Evolutionary conservation across 139 green algal species (phyloP), one percentile per base, ranked within the genome.

Genomic region (Helicosporidium sp.): DNA sequence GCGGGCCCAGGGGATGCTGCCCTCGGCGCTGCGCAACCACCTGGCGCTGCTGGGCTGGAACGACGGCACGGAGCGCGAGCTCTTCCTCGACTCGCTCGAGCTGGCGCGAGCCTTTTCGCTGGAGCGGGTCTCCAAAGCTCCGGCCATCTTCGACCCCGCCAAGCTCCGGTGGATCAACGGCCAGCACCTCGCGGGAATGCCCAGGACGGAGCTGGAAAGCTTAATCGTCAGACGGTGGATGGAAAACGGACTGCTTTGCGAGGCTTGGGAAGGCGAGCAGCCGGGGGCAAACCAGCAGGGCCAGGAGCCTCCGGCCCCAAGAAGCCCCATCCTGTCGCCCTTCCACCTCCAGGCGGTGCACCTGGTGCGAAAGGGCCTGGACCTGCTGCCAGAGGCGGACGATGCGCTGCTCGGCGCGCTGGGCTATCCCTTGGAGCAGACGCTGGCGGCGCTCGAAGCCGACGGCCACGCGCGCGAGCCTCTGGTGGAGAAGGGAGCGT

Each of bases 11-110:
- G 86, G 89, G 26, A 97, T 77, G 76, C 70, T 98, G 36, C 58
- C 82, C 4, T 58, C 63, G 16, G 89, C 89, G 46, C 93, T 98
- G 80, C 43, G 94, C 29, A 96, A 98, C 73, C 96, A 82, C 72
- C 73, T 96, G 24, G 72, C 80, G 1, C 77, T 95, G 39, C 76
- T 99, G 42, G 89, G 89, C 49, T 99, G 89, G 89, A 99, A 99
- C 63, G 89, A 99, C 51, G 89, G 89, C 54, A 93, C 81, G 3
- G 89, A 96, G 77, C 70, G 95, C 64, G 87, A 94, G 62, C 84
- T 96, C 48, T 94, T 76, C 69, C 70, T 60, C 26, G 49, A 36
- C 67, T 28, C 56, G 28, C 31, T 10, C 10, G 62, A 59, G 48
- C 49, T 74, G 51, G 56, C 61, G 33, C 31, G 68, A 4, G 71